A percentile compares a stretch with the other conserved stretches of the same genome.
phyloP scores from a whole-genome alignment of 495 filamentous ascomycete genomes.

The Penicillium tannophilum region DNA sequence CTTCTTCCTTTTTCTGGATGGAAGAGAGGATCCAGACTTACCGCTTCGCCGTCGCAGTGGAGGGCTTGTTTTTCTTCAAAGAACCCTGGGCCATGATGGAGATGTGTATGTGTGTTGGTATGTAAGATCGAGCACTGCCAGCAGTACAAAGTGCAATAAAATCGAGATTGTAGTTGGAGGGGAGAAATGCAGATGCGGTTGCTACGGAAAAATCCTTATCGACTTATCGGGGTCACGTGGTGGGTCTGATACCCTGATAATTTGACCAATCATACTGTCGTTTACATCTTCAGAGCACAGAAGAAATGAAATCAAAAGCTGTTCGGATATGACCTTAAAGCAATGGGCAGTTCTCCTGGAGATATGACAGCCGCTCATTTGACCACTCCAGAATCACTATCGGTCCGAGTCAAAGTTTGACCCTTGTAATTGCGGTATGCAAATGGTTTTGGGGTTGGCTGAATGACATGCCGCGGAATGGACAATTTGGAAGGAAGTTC shows the following conservation, averaged over 20 bases:
- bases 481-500: too few relatives aligned
- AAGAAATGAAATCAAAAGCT: background rate
- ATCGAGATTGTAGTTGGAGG: constrained; percentile 5
- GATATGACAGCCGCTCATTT: too few relatives aligned
- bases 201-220: constrained; percentile 31
- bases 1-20: background rate
- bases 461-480: too few relatives aligned
- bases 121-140: constrained; percentile 27
- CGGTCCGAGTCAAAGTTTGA: too few relatives aligned
- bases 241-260: background rate
- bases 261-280: background rate
- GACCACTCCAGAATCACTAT: too few relatives aligned
- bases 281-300: background rate
- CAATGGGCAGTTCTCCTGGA: too few relatives aligned
- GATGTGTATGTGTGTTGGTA: background rate
- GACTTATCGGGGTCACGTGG: constrained; percentile 28
- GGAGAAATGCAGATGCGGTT: constrained; percentile 7
- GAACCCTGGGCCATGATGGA: constrained; percentile 41
- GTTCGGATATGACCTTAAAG: background rate
- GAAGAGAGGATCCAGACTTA: constrained; percentile 16
- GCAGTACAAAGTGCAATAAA: constrained; percentile 27
- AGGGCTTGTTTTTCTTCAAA: constrained; percentile 41
- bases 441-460: too few relatives aligned
- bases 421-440: too few relatives aligned
- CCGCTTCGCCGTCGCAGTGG: constrained; percentile 32